Base-by-base conservation (phyloP, 2,329 filamentous ascomycete genomes). In the Trichoderma sp. region DNA sequence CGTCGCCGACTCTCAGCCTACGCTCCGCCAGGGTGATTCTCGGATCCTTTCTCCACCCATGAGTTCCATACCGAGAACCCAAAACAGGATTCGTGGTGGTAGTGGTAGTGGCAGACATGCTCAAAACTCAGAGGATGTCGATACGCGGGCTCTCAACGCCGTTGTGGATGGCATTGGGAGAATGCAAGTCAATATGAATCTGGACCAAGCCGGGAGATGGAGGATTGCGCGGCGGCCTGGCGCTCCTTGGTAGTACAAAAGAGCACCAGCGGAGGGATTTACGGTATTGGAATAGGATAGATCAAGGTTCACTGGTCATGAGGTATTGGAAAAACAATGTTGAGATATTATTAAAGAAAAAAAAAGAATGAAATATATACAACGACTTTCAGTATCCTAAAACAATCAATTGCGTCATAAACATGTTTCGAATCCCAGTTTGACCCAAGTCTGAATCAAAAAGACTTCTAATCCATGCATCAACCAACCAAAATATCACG, bases 191-290 rank as follows among this genome's bases (percentile, higher is more conserved):
- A 72, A 74, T 21, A 81, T 83, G 77, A 69, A 70, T 34, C 73
- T 76, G 71, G 79, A 83, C 58, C 74, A 78, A 16, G 77, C 75
- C 13, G 81, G 81, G 3, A 76, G 82, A 51, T 83, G 81, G 81
- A 77, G 82, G 70, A 80, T 83, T 61, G 74, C 72, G 46, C 72
- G 75, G 28, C 51, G 71, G 32, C 68, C 68, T 54, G 66, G 71
- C 2, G 68, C 67, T 64, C 65, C 63, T 75, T 75, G 74, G 58
- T 72, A 65, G 59, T 24, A 61, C 68, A 54, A 54, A 26, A 61
- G 21, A 5, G 39, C 34, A 30, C 7, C 59, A 3, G 21, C 18
- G 21, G 55, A 39, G 55, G 18, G 28, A 21, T 43, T 43, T 10
- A n/a, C 39, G 18, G 7, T n/a, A 43, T 8, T n/a, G 8, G 7